Percentiles rank a stretch among this genome's conserved stretches.
These are phyloP conservation scores for Azolla pinnata DNA, from an alignment of 75 land plant species.

Conservation along the genomic window DNA sequence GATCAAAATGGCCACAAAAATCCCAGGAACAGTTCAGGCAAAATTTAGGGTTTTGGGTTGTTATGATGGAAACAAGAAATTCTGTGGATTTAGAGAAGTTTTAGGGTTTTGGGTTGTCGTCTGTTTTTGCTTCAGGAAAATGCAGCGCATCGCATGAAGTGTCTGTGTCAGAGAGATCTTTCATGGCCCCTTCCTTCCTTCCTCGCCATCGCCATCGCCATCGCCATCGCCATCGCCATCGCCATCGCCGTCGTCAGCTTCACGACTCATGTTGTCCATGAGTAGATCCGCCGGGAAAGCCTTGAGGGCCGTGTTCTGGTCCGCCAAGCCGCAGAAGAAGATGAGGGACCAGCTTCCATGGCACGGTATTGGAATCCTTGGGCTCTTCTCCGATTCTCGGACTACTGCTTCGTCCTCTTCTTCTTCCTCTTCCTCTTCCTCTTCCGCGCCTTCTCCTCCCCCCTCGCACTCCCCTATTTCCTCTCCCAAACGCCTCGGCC, in stretches of 20 bases:
- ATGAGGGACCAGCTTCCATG: no score
- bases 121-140: background rate
- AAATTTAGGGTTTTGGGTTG: no score
- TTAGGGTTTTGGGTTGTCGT: no score
- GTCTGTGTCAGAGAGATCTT: background rate
- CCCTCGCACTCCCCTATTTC: background rate
- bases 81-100: no score
- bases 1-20: no score
- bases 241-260: background rate
- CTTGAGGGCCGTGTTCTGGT: no score
- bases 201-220: background rate
- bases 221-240: background rate
- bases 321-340: no score
- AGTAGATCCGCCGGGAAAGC: no score
- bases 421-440: background rate
- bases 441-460: background rate
- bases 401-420: no score
- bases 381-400: no score
- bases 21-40: no score
- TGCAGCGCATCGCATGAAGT: background rate
- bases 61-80: no score
- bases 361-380: background rate
- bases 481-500: conserved; percentile 1
- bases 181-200: background rate
- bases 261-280: background rate